A percentile compares a stretch with the other conserved stretches of the same genome.
Conservation (phyloP, 352 stramenopile genomes). For the Globisporangium splendens region DNA sequence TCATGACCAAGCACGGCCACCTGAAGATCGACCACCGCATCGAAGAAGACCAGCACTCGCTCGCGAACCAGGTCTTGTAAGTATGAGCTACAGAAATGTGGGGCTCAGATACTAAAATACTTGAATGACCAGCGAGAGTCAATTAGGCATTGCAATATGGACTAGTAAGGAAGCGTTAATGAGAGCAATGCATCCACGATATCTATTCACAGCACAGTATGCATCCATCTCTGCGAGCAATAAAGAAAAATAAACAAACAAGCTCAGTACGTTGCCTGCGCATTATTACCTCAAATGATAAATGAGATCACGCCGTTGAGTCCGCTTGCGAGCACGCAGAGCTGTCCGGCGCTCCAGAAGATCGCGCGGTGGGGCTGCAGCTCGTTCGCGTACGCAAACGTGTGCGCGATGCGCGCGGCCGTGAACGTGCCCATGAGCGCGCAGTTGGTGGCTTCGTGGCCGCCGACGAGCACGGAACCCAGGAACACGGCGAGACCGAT, state of each 20-base stretch:
- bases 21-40: slow-evolving; percentile 37
- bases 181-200: too few relatives aligned
- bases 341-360: slow-evolving; percentile 29
- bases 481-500: slow-evolving; percentile 38
- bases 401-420: too few relatives aligned
- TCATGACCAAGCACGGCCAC: slow-evolving; percentile 63
- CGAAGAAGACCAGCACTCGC: slow-evolving; percentile 34
- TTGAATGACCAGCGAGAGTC: too few relatives aligned
- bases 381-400: too few relatives aligned
- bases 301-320: slow-evolving; percentile 39
- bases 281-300: slow-evolving; percentile 15
- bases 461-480: slow-evolving; percentile 36
- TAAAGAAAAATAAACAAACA: too few relatives aligned
- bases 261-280: too few relatives aligned
- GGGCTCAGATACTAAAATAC: too few relatives aligned
- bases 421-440: slow-evolving; percentile 15
- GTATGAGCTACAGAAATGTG: too few relatives aligned
- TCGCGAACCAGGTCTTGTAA: slow-evolving; percentile 32
- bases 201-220: too few relatives aligned
- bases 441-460: slow-evolving; percentile 38
- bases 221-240: too few relatives aligned
- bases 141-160: too few relatives aligned
- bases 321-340: slow-evolving; percentile 31
- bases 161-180: too few relatives aligned
- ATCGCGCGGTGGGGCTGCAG: slow-evolving; percentile 4